A percentile compares a stretch with the other conserved stretches of the same genome.
Conservation (phyloP, 2,329 filamentous ascomycete genomes). For the Colletotrichum limetticola region DNA sequence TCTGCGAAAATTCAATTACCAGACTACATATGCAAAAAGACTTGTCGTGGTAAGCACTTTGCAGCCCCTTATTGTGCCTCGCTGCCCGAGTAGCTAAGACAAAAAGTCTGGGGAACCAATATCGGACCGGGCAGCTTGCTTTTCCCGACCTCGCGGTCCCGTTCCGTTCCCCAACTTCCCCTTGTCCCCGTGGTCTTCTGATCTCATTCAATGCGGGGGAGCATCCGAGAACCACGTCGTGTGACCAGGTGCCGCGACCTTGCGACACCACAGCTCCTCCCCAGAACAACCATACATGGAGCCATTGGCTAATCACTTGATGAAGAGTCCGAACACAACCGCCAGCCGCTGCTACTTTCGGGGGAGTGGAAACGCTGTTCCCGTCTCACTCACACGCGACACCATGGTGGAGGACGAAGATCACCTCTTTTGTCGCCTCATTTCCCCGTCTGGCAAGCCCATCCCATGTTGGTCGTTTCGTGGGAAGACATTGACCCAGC, state of each 20-base stretch:
- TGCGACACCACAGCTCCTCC: conserved; percentile 24
- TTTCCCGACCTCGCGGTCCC: conserved; percentile 26
- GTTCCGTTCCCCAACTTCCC: conserved; percentile 22
- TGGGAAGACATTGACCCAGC: not conserved
- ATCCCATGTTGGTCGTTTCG: conserved; percentile 8
- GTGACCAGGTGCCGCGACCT: conserved; percentile 29
- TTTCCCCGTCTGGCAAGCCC: conserved; percentile 17
- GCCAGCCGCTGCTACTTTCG: conserved; percentile 9
- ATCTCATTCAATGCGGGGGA: conserved; percentile 33
- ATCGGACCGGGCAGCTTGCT: conserved; percentile 26
- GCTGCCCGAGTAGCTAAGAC: conserved; percentile 17
- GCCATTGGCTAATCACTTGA: conserved; percentile 21
- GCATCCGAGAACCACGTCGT: conserved; percentile 34
- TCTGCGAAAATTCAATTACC: not conserved
- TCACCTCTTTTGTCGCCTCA: not conserved
- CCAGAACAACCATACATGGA: not conserved
- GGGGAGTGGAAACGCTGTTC: conserved; percentile 11
- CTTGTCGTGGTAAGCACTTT: not conserved
- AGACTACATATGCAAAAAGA: not conserved
- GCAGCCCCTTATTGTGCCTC: conserved; percentile 9
- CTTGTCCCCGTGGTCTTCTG: conserved; percentile 32
- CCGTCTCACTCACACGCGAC: conserved; percentile 17
- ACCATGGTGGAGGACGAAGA: not conserved
- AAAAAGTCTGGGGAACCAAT: conserved; percentile 4
- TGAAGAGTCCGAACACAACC: conserved; percentile 13